phyloP scores from a whole-genome alignment of 2,329 filamentous ascomycete species.

The Keithomyces neogunnii region DNA sequence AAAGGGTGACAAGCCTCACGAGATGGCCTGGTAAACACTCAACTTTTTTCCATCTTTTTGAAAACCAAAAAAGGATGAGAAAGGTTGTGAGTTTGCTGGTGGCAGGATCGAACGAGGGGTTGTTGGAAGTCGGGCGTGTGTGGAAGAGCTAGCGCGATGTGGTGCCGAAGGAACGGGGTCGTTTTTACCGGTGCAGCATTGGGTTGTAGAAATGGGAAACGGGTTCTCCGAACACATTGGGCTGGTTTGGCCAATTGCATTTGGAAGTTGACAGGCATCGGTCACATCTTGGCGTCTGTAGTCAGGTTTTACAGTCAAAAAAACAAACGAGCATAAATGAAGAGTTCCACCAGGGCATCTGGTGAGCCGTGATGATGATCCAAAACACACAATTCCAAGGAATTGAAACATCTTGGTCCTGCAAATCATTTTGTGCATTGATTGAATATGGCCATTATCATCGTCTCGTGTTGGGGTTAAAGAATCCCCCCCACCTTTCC shows the following conservation, averaged over 20 bases:
- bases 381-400: neutral
- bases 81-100: constrained; percentile 12
- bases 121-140: neutral
- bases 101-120: constrained; percentile 8
- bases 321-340: constrained; percentile 36
- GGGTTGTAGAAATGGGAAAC: constrained; percentile 36
- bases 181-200: constrained; percentile 2
- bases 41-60: neutral
- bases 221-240: constrained; percentile 34
- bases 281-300: constrained; percentile 60
- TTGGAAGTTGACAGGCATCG: constrained; percentile 56
- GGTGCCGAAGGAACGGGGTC: constrained; percentile 2
- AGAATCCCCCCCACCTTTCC: too few species aligned
- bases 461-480: too few species aligned
- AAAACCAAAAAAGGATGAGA: constrained; percentile 10
- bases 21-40: constrained; percentile 90
- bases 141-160: constrained; percentile 6
- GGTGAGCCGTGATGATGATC: constrained; percentile 23
- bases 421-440: neutral
- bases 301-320: constrained; percentile 56
- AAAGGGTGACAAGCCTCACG: constrained; percentile 98
- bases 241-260: constrained; percentile 57
- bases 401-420: neutral
- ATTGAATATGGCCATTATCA: too few species aligned
- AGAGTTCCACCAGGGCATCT: constrained; percentile 12